Evolutionary conservation across 257 asterid species (phyloP).

Genomic region (Nicotiana noctiflora): DNA sequence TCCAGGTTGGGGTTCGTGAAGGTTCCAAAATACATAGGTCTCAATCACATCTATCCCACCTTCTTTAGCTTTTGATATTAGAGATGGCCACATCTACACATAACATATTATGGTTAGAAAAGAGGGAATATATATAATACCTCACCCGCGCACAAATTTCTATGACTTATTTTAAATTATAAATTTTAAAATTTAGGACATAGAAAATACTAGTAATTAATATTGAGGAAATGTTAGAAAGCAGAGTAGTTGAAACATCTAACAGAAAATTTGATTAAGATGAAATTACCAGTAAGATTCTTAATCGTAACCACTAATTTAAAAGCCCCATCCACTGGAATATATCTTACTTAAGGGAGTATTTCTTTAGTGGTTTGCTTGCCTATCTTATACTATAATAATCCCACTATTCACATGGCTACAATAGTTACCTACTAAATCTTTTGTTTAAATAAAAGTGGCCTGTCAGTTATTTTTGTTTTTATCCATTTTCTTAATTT

Average conservation of each 20-base stretch:
- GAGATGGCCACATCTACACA: slow-evolving; percentile 73
- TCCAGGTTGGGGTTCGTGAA: slow-evolving; percentile 69
- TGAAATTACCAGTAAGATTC: background rate
- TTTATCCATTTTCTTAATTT: background rate
- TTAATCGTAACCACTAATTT: background rate
- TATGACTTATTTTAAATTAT: too few relatives aligned
- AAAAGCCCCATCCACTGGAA: background rate
- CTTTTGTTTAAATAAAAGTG: background rate
- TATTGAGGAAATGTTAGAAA: too few relatives aligned
- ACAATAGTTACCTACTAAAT: background rate
- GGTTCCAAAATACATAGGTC: slow-evolving; percentile 84
- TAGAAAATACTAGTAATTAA: too few relatives aligned
- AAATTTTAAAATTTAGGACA: too few relatives aligned
- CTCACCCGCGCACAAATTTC: background rate
- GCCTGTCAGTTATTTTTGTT: background rate
- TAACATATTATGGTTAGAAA: background rate
- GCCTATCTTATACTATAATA: background rate
- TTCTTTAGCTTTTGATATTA: slow-evolving; percentile 60
- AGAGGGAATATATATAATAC: background rate
- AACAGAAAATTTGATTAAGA: background rate
- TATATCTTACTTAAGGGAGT: background rate
- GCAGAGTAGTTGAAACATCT: background rate
- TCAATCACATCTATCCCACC: slow-evolving; percentile 77
- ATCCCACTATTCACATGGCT: background rate
- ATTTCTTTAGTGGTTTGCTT: background rate